Evolutionary conservation across 495 filamentous ascomycete species (phyloP).

Genomic region (Penicillium verhagenii): DNA sequence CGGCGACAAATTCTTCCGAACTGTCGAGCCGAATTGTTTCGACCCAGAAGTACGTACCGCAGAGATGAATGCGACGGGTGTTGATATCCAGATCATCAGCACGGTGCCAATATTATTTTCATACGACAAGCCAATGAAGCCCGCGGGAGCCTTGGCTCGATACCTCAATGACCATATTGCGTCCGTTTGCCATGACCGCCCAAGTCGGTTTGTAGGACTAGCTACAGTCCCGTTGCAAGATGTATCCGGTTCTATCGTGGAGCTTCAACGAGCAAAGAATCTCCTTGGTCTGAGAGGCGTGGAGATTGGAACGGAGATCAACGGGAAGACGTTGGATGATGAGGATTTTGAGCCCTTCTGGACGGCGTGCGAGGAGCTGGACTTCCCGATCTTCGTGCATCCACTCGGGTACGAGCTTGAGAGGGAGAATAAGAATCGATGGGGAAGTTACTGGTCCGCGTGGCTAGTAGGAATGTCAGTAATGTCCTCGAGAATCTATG

Average conservation of each 20-base stretch:
- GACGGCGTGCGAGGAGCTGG: slow-evolving; percentile 17
- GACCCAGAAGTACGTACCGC: slow-evolving; percentile 14
- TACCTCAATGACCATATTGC: slow-evolving; percentile 23
- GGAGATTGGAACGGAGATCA: slow-evolving; percentile 20
- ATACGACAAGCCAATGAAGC: slow-evolving; percentile 19
- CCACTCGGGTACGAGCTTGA: slow-evolving; percentile 19
- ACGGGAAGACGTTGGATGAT: slow-evolving; percentile 9
- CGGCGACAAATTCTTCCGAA: slow-evolving; percentile 21
- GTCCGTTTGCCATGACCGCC: slow-evolving; percentile 12
- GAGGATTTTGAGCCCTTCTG: slow-evolving; percentile 16
- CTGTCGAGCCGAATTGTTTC: slow-evolving; percentile 21
- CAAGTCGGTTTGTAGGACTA: slow-evolving; percentile 17
- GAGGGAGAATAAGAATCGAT: slow-evolving; percentile 17
- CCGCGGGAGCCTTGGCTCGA: slow-evolving; percentile 7
- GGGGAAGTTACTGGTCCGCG: slow-evolving; percentile 21
- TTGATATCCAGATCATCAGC: slow-evolving; percentile 20
- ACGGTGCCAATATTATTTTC: slow-evolving; percentile 23
- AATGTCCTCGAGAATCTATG: background rate
- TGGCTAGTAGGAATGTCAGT: slow-evolving; percentile 22
- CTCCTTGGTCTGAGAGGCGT: slow-evolving; percentile 16
- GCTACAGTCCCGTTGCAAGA: slow-evolving; percentile 23
- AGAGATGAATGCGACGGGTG: slow-evolving; percentile 20
- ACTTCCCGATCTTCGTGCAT: slow-evolving; percentile 21
- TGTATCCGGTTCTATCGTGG: slow-evolving; percentile 7
- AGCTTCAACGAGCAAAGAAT: slow-evolving; percentile 15